Evolutionary conservation across 352 stramenopile species (phyloP).

Genomic region (Globisporangium barbulae): DNA sequence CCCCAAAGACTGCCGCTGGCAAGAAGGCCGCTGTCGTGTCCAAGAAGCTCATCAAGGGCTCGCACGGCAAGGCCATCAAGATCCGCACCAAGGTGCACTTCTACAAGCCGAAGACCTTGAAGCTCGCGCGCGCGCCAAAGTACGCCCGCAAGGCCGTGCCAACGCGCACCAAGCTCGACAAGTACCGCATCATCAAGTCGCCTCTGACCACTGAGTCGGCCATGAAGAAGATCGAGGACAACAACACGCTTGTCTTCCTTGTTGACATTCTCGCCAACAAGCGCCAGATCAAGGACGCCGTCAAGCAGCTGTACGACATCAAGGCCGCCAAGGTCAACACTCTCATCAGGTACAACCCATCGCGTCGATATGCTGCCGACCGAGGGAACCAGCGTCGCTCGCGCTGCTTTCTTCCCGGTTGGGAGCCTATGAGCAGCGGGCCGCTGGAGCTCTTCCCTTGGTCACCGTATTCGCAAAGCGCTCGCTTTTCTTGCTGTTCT

Average conservation of each 20-base stretch:
- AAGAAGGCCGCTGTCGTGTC: conserved; percentile 92
- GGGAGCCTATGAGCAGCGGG: conserved; percentile 8
- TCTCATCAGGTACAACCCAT: conserved; percentile 96
- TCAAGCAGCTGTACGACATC: conserved; percentile 99
- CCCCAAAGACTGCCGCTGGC: conserved; percentile 80
- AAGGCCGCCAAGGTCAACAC: conserved; percentile 99
- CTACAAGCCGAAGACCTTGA: conserved; percentile 98
- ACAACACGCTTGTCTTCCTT: conserved; percentile 99
- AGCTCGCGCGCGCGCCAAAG: conserved; percentile 93
- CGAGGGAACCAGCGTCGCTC: conserved; percentile 18
- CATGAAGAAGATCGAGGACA: conserved; percentile 99
- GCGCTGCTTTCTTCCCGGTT: conserved; percentile 12
- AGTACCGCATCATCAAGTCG: conserved; percentile 99
- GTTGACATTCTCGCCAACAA: conserved; percentile 99
- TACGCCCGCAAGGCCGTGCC: conserved; percentile 94
- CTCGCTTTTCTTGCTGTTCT: conserved; percentile 11
- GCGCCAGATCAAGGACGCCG: conserved; percentile 99
- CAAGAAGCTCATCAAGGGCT: conserved; percentile 96
- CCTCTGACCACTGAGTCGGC: conserved; percentile 99
- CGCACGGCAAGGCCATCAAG: conserved; percentile 96
- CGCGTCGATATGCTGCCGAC: conserved; percentile 64
- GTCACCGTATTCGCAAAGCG: conserved; percentile 6
- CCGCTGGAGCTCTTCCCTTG: conserved; percentile 10
- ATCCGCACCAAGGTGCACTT: conserved; percentile 99
- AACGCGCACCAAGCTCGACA: conserved; percentile 96